Base-by-base conservation (phyloP, 2,329 filamentous ascomycete species). In the Fusarium udum region DNA sequence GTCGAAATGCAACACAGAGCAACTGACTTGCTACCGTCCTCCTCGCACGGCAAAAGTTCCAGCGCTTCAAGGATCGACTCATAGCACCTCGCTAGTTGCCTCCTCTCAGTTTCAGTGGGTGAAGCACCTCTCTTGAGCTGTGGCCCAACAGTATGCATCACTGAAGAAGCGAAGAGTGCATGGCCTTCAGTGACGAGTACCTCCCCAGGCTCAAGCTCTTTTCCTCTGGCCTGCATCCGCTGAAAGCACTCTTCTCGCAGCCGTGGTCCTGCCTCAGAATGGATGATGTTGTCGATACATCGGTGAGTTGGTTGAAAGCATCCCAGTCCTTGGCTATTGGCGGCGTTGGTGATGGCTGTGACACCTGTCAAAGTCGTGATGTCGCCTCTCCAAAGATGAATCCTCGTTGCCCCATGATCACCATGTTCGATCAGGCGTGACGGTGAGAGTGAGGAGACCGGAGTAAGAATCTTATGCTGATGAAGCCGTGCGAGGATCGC, bases 251-350 rank as follows among this genome's bases (percentile, higher is more conserved):
- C 74, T 8, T 53, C 67, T 4, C 76, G 59, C 1, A 78, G 40
- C 1, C 73, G 57, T 2, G 76, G 76, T 0, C 76, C 76, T 20
- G 76, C 69, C n/a, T 71, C 65, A 0, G 51, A 16, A 16, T 78
- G 76, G 2, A 78, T 77, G 13, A 76, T 64, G 16, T 78, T 78
- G n/a, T 78, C 76, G 11, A 78, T 78, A 7, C 76, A 78, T 0
- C 66, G 59, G 9, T 78, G 76, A 0, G 73, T 69, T 0, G 76
- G 76, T 8, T 77, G 76, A 4, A 78, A 78, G 6, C 76, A 78
- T 4, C 76, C 76, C 0, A 78, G 46, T 3, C 71, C 70, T 14
- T 76, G 67, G 1, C 63, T 45, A 1, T 78, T 78, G 1, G 76
- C 76, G 2, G 76, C 76, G 2, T 78, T 78, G 1, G 73, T 77